These are phyloP conservation scores for Trifolium pratense DNA, from an alignment of 306 rosid species.

Conservation along the genomic window DNA sequence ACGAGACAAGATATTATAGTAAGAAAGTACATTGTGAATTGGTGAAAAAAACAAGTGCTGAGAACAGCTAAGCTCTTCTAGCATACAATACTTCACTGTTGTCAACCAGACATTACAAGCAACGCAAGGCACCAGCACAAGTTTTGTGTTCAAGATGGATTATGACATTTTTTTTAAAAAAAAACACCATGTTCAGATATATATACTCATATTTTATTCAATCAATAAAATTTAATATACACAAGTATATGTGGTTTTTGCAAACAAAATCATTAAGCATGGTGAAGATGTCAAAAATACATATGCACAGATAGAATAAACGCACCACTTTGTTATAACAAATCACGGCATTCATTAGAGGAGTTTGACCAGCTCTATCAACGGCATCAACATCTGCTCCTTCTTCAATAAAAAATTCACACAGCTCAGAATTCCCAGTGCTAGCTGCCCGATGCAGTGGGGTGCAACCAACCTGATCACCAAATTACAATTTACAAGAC, in stretches of 20 bases:
- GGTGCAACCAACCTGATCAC: slow-evolving; percentile 81
- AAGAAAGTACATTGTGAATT: too few species aligned
- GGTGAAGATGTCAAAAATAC: not conserved
- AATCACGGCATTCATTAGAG: slow-evolving; percentile 88
- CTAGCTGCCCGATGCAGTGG: slow-evolving; percentile 95
- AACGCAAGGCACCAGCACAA: too few species aligned
- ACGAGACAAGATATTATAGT: too few species aligned
- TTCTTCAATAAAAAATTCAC: slow-evolving; percentile 89
- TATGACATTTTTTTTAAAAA: too few species aligned
- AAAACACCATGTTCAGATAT: too few species aligned
- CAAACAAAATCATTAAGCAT: slow-evolving; percentile 35
- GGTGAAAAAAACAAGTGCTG: too few species aligned
- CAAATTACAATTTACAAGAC: slow-evolving; percentile 24
- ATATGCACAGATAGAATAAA: slow-evolving; percentile 5
- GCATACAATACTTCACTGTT: too few species aligned
- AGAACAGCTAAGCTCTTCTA: too few species aligned
- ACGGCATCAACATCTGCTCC: slow-evolving; percentile 91
- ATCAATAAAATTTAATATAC: not conserved
- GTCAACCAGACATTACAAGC: too few species aligned
- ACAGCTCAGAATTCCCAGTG: slow-evolving; percentile 80
- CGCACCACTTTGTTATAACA: slow-evolving; percentile 76
- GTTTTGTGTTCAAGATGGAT: too few species aligned
- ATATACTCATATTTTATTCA: too few species aligned
- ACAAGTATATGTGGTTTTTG: not conserved
- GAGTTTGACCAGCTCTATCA: slow-evolving; percentile 83